phyloP scores from a whole-genome alignment of 345 rosid genomes.

The Alliaria petiolata region DNA sequence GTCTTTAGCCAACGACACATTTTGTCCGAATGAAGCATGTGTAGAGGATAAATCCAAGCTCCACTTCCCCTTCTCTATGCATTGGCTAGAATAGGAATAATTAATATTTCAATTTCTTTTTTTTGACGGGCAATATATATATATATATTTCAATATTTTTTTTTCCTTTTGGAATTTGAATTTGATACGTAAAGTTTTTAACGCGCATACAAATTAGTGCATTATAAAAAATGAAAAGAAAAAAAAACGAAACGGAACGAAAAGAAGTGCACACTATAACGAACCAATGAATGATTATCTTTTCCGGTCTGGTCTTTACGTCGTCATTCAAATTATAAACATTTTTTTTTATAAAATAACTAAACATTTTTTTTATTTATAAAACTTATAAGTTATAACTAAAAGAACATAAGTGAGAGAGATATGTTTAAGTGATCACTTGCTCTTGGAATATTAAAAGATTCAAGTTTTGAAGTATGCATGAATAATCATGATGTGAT shows the following conservation, averaged over 20 bases:
- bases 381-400: not conserved
- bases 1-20: constrained; percentile 33
- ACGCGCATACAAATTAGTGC: not conserved
- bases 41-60: constrained; percentile 27
- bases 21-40: constrained; percentile 30
- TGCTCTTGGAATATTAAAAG: not conserved
- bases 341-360: too few species aligned
- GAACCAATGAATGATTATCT: not conserved
- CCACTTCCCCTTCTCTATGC: constrained; percentile 36
- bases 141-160: too few species aligned
- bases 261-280: not conserved
- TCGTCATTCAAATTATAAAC: not conserved
- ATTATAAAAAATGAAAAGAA: too few species aligned
- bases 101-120: not conserved
- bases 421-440: not conserved
- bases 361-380: not conserved
- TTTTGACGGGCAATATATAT: not conserved
- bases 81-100: constrained; percentile 35
- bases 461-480: not conserved
- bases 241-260: not conserved
- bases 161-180: not conserved
- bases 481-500: not conserved
- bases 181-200: not conserved
- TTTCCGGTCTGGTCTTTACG: not conserved
- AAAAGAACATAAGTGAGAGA: not conserved